These are phyloP conservation scores for Hemisphaericaspora xylofermentans DNA, from an alignment of 1,139 yeast genomes.

Conservation along the genomic window DNA sequence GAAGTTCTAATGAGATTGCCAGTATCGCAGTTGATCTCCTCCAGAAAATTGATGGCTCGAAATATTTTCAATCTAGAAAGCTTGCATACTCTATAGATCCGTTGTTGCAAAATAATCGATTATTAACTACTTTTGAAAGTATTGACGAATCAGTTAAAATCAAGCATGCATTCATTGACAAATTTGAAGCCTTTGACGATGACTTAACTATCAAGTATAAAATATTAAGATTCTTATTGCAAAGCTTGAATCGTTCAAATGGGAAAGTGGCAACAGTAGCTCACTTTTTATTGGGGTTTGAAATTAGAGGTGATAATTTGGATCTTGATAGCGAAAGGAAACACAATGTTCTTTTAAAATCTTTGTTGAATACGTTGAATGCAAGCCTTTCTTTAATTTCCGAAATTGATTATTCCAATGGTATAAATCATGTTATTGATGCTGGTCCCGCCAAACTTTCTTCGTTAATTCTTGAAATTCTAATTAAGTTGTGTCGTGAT, in stretches of 20 bases:
- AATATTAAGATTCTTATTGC: constrained; percentile 57
- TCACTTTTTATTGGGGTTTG: constrained; percentile 77
- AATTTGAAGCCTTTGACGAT: constrained; percentile 50
- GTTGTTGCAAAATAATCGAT: constrained; percentile 54
- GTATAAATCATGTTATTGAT: constrained; percentile 40
- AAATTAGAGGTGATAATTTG: constrained; percentile 34
- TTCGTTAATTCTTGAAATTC: constrained; percentile 56
- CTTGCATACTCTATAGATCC: constrained; percentile 30
- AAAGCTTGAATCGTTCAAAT: constrained; percentile 44
- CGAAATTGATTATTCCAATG: constrained; percentile 36
- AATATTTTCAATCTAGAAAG: constrained; percentile 42
- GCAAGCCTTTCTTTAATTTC: constrained; percentile 46
- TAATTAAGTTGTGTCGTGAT: constrained; percentile 59
- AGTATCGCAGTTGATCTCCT: constrained; percentile 54
- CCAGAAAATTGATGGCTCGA: constrained; percentile 47
- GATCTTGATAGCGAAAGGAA: constrained; percentile 17
- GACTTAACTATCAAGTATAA: constrained; percentile 51
- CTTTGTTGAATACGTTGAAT: constrained; percentile 50
- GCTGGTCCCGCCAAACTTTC: constrained; percentile 58
- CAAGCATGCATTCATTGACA: constrained; percentile 70
- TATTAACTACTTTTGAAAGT: constrained; percentile 71
- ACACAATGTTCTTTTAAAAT: constrained; percentile 50
- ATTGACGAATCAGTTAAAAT: constrained; percentile 73
- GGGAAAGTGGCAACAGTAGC: constrained; percentile 52
- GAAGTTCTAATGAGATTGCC: constrained; percentile 56